A percentile compares a stretch with the other conserved stretches of the same genome.
Conservation (phyloP, 345 rosid species). For the Limnanthes douglasii region DNA sequence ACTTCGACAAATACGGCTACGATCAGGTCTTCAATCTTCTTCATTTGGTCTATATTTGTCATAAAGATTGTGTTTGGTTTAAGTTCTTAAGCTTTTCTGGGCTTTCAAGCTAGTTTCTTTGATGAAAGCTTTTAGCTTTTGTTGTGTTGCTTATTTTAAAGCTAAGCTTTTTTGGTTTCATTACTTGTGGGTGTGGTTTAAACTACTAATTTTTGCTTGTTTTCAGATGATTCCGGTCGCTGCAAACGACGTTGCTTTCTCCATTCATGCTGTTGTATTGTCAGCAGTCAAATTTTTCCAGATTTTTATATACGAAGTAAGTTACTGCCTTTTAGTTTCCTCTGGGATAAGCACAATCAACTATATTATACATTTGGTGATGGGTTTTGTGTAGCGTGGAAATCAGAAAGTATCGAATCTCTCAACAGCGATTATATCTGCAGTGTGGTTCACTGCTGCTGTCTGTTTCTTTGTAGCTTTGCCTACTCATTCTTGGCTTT, state of each 20-base stretch:
- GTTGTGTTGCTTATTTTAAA: too few species aligned
- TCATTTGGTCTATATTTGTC: too few species aligned
- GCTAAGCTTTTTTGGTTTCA: too few species aligned
- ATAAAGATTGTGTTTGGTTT: too few species aligned
- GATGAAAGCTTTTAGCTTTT: too few species aligned
- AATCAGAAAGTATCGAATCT: slow-evolving; percentile 58
- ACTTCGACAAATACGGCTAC: slow-evolving; percentile 53
- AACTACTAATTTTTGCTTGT: too few species aligned
- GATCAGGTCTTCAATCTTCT: slow-evolving; percentile 17
- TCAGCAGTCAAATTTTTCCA: slow-evolving; percentile 55
- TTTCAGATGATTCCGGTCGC: slow-evolving; percentile 95
- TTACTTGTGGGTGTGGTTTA: too few species aligned
- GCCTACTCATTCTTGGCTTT: slow-evolving; percentile 65
- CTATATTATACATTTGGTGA: background rate
- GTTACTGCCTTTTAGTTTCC: too few species aligned
- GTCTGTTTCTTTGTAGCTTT: slow-evolving; percentile 65
- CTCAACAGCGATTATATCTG: slow-evolving; percentile 31
- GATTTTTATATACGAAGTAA: slow-evolving; percentile 62
- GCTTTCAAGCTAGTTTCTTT: too few species aligned
- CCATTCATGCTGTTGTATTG: slow-evolving; percentile 73
- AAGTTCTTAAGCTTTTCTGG: too few species aligned
- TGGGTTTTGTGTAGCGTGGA: slow-evolving; percentile 56
- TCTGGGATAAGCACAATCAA: too few species aligned
- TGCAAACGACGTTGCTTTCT: slow-evolving; percentile 84
- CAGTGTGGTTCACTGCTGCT: slow-evolving; percentile 46